phyloP scores from a whole-genome alignment of 2,329 filamentous ascomycete genomes.

The Scedosporium boydii region DNA sequence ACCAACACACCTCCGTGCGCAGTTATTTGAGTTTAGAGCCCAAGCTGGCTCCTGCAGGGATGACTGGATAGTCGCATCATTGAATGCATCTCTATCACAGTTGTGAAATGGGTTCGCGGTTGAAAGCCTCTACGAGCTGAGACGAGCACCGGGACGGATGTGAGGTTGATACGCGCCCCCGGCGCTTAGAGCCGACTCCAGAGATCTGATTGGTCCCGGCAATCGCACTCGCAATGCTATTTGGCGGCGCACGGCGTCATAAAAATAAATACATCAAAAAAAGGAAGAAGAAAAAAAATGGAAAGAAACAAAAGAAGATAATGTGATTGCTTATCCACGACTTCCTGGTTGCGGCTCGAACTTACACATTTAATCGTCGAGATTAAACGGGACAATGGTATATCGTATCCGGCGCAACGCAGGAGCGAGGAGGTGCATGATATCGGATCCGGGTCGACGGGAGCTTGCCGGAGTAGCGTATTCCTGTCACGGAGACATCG shows the following conservation, averaged over 20 bases:
- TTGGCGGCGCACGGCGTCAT: neutral
- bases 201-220: constrained; percentile 3
- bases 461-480: neutral
- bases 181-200: constrained; percentile 1
- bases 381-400: neutral
- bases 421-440: neutral
- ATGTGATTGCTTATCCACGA: neutral
- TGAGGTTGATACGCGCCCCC: neutral
- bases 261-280: neutral
- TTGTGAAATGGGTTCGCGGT: neutral
- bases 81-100: neutral
- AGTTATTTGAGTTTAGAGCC: neutral
- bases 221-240: constrained; percentile 2
- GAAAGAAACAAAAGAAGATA: too few relatives aligned
- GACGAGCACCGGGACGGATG: neutral
- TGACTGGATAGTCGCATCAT: neutral
- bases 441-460: neutral
- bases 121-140: neutral
- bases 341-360: neutral
- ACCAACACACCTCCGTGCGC: neutral
- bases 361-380: neutral
- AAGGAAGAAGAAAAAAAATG: neutral
- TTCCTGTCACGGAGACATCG: too few relatives aligned
- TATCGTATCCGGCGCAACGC: neutral
- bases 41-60: neutral